Evolutionary conservation across 768 basidiomycete genomes (phyloP), one percentile per base, ranked within the genome.

Genomic region (Agaricus blazei): DNA sequence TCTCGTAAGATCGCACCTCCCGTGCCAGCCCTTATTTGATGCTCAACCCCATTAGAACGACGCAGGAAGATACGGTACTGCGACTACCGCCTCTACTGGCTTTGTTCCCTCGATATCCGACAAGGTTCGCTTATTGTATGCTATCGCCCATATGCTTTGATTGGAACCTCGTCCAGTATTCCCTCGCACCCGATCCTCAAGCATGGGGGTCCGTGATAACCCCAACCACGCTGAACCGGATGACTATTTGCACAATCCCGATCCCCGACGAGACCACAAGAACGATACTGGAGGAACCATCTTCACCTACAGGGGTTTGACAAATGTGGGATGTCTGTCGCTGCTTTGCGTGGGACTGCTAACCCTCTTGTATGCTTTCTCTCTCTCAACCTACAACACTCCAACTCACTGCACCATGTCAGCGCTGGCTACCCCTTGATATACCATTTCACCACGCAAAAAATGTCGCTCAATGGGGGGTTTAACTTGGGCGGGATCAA

Each of bases 401-500:
- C 37, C 31, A 43, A 48, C 46, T 44, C 26, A 56, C 26, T 45
- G 50, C 34, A 34, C 34, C 45, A 48, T 15, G 43, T 15, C 57
- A 86, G 84, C 62, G 84, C 80, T 41, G 85, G 83, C 42, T 87
- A 84, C 63, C 84, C 85, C 46, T 58, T 85, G 23, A 75, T 83
- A 60, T 76, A 81, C 6, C 83, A 81, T 66, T 81, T 86, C 59
- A 77, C 77, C 3, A 58, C 67, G 29, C 70, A 67, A 23, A 59
- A 65, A 24, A 72, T 72, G 37, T 82, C 80, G 4, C 77, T 69
- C 11, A 66, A 77, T 26, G 83, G 83, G 9, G 85, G 82, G 4
- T 91, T 87, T 63, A 87, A 87, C 65, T 60, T 90, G 15, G 89
- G 90, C 15, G 90, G 89, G 4, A 86, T 84, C 63, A 91, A 91